These are phyloP conservation scores for Rhizopogon vesiculosus DNA, from an alignment of 768 basidiomycete species.

Conservation along the genomic window DNA sequence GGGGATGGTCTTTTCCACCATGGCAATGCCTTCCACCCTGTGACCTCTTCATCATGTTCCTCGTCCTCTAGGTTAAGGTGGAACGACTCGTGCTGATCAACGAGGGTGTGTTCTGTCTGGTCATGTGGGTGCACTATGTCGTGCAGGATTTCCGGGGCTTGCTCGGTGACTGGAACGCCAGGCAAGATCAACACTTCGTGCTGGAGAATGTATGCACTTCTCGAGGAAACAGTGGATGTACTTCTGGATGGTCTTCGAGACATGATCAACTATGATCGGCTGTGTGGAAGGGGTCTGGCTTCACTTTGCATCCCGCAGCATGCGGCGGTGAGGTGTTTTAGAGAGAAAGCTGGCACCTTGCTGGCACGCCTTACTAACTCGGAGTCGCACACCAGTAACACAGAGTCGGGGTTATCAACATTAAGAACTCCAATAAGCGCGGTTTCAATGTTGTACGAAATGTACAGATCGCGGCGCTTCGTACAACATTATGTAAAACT, in stretches of 20 bases:
- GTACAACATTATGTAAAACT: too few relatives aligned
- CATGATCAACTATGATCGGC: constrained; percentile 11
- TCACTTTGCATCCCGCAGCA: too few relatives aligned
- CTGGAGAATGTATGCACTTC: constrained; percentile 16
- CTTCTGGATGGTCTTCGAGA: constrained; percentile 11
- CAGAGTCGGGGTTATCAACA: too few relatives aligned
- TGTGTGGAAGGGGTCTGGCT: neutral
- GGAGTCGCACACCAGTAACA: too few relatives aligned
- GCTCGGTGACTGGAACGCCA: constrained; percentile 36
- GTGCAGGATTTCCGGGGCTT: constrained; percentile 41
- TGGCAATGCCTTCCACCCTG: constrained; percentile 34
- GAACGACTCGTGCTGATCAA: constrained; percentile 9
- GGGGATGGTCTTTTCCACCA: constrained; percentile 26
- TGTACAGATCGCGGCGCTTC: too few relatives aligned
- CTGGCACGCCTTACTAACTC: too few relatives aligned
- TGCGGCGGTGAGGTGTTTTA: too few relatives aligned
- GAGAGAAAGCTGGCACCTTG: too few relatives aligned
- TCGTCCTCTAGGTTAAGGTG: constrained; percentile 21
- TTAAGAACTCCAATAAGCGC: too few relatives aligned
- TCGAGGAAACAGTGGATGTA: constrained; percentile 15
- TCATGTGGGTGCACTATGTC: constrained; percentile 39
- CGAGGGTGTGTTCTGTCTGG: constrained; percentile 31
- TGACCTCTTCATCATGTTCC: constrained; percentile 22
- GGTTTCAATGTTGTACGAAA: too few relatives aligned
- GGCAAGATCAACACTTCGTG: constrained; percentile 36